These are phyloP conservation scores for Aspergillus sclerotiicarbonarius DNA, from an alignment of 495 filamentous ascomycete genomes.

Conservation along the genomic window DNA sequence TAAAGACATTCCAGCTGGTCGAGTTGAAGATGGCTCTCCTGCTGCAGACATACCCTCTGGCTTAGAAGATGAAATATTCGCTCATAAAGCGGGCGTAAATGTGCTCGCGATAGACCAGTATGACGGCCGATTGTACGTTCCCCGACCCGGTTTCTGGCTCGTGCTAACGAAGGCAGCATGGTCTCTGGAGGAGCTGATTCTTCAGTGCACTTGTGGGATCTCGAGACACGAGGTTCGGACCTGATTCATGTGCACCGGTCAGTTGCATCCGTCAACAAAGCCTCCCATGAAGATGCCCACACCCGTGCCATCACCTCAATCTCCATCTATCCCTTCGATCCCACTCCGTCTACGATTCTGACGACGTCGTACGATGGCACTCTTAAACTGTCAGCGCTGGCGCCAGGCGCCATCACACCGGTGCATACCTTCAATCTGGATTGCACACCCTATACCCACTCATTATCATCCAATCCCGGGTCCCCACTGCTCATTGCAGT, in stretches of 20 bases:
- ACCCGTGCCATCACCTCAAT: slow-evolving; percentile 80
- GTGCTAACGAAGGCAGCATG: slow-evolving; percentile 49
- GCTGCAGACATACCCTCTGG: slow-evolving; percentile 18
- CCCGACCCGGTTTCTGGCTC: not conserved
- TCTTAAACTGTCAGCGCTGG: slow-evolving; percentile 74
- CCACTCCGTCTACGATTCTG: slow-evolving; percentile 69
- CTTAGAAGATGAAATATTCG: slow-evolving; percentile 43
- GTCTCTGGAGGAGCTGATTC: slow-evolving; percentile 80
- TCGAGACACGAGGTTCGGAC: slow-evolving; percentile 53
- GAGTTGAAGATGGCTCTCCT: not conserved
- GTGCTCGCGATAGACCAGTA: slow-evolving; percentile 72
- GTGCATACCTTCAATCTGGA: slow-evolving; percentile 67
- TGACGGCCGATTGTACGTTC: slow-evolving; percentile 69
- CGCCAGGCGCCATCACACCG: slow-evolving; percentile 44
- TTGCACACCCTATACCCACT: slow-evolving; percentile 72
- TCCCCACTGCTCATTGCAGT: slow-evolving; percentile 76
- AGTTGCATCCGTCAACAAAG: slow-evolving; percentile 42
- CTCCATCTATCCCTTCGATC: slow-evolving; percentile 82
- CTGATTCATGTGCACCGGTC: slow-evolving; percentile 50
- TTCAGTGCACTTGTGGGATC: slow-evolving; percentile 79
- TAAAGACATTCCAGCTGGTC: slow-evolving; percentile 27
- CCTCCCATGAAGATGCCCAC: slow-evolving; percentile 52
- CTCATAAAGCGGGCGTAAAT: slow-evolving; percentile 75
- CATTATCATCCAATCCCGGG: slow-evolving; percentile 66
- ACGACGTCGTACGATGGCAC: slow-evolving; percentile 82